Evolutionary conservation across 305 asterid genomes (phyloP), one percentile per base, ranked within the genome.

Genomic region (Fraxinus xanthoxyloides): DNA sequence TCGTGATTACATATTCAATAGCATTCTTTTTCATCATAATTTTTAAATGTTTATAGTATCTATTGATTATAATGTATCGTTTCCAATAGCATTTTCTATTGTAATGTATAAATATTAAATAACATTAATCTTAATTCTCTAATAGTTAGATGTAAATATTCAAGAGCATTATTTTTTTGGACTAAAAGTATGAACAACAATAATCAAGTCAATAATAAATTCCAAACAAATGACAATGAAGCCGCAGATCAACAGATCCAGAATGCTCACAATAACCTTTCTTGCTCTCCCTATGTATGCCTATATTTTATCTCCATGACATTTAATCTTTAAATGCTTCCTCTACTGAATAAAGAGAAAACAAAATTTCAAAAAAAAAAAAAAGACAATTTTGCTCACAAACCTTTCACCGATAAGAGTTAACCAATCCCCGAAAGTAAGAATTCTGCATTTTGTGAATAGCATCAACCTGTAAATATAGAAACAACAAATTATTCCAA

Each of bases 401-500:
- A 84, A 91, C 97, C 92, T 90, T 82, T 90, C 92, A 38, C 92
- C 90, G 72, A 91, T 78, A 86, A 92, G 92, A 82, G 94, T 92
- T 89, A 91, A 84, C 65, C 97, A 94, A 89, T 92, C 97, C 81
- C 97, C n/a, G 94, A 65, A 93, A 93, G 86, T 89, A 86, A 82
- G 89, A 78, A 8, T 38, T 0, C 2, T 86, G 84, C 96, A 93
- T 82, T 69, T 82, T 80, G 70, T 90, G 87, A 81, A 92, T 79
- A 76, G 70, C 89, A 84, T 87, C 85, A 80, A 93, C 91, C 96
- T 93, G 90, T 54, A 67, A 84, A 75, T 51, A 51, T 78, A 77
- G 75, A 63, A 36, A 76, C 24, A 81, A 26, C 15, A 74, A 65
- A 80, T 28, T 70, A 80, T 74, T 80, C 28, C 79, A 77, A 70